Evolutionary conservation across 2,329 filamentous ascomycete genomes (phyloP), one percentile per base, ranked within the genome.

Genomic region (Lomentospora prolificans): DNA sequence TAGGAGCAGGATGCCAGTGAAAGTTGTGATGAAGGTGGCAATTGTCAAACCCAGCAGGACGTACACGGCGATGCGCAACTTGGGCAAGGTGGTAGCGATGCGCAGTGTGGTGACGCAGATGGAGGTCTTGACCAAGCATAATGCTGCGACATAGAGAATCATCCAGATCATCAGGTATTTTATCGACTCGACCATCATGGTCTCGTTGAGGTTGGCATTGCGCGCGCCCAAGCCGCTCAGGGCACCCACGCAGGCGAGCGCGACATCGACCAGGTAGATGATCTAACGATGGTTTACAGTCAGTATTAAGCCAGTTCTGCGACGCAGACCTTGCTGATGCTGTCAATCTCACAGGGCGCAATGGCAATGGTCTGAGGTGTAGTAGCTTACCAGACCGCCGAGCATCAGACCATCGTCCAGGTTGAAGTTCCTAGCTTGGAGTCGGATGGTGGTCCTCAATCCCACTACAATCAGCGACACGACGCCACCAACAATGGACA

Each of bases 81-180:
- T 33, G 3, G 28, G 56, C 14, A 60, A 22, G 2, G 64, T 64
- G 0, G 52, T 67, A 33, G 62, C 60, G n/a, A 57, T 72, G 8
- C 71, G 62, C 31, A 68, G 66, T 0, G 71, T 67, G 31, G 64
- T 67, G 7, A 66, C 62, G 51, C 71, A 71, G 63, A 64, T 65
- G 31, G 70, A 72, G 17, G 68, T 69, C 44, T 66, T 66, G 59
- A 66, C 58, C 17, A 61, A 56, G 10, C 61, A 59, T 24, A 65
- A 55, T 3, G 60, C 58, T 30, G 56, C 41, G 22, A 65, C 61
- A 56, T 66, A 66, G 14, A 61, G 55, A n/a, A 65, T 48, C 52
- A 65, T 64, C 62, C 64, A 65, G 31, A 65, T 58, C 30, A 62
- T 61, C 33, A 64, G 60, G 17, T 58, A 61, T 31, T 64, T 64